Percentiles rank a stretch among this genome's conserved stretches.
Conservation (phyloP, 2,329 filamentous ascomycete species). For the Colletotrichum higginsianum region DNA sequence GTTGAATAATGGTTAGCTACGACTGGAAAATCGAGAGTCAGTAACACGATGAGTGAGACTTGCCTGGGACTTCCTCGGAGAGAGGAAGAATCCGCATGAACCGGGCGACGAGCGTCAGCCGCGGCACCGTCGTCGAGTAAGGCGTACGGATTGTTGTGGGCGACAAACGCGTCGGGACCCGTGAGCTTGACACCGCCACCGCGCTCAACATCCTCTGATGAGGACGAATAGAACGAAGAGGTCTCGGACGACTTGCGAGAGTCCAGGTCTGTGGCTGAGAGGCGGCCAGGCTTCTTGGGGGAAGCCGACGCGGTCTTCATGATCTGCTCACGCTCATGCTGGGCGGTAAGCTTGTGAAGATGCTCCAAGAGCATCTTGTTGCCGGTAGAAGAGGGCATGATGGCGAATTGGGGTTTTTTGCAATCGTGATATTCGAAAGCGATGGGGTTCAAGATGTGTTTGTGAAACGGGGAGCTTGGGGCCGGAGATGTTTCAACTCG, state of each 20-base stretch:
- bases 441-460: background rate
- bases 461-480: slow-evolving; percentile 7
- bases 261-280: background rate
- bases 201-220: slow-evolving; percentile 26
- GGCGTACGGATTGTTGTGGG: background rate
- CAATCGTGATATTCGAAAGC: background rate
- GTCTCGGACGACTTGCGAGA: slow-evolving; percentile 15
- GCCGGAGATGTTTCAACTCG: background rate
- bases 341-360: slow-evolving; percentile 24
- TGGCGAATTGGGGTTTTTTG: background rate
- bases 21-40: background rate
- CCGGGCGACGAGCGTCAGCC: background rate
- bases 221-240: slow-evolving; percentile 26
- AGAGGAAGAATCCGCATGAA: slow-evolving; percentile 19
- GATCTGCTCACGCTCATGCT: slow-evolving; percentile 34
- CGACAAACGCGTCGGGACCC: too few relatives aligned
- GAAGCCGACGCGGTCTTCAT: slow-evolving; percentile 13
- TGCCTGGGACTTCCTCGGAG: slow-evolving; percentile 31
- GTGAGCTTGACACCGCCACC: slow-evolving; percentile 24
- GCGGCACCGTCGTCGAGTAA: background rate
- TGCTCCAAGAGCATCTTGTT: slow-evolving; percentile 35
- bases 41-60: background rate
- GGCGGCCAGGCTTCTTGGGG: slow-evolving; percentile 4
- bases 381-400: slow-evolving; percentile 26
- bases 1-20: background rate